Conservation (phyloP, 2,329 filamentous ascomycete genomes). For the Aspergillus niger region DNA sequence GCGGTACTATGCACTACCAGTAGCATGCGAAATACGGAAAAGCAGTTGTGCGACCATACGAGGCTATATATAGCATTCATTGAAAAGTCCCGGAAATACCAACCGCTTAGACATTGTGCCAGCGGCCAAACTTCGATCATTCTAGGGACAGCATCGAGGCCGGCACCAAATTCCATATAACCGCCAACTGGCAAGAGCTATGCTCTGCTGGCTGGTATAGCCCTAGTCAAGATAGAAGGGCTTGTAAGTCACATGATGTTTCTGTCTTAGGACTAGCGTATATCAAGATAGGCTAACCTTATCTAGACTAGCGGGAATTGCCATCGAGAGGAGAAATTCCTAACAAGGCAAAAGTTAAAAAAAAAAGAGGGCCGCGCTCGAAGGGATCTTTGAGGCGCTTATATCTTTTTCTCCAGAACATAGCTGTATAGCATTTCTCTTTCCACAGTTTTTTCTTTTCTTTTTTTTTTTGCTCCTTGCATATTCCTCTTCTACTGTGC, state of each 20-base stretch:
- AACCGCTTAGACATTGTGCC: too few relatives aligned
- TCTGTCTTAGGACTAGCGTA: constrained; percentile 20
- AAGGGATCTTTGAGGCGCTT: constrained; percentile 20
- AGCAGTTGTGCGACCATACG: too few relatives aligned
- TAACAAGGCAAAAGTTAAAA: constrained; percentile 26
- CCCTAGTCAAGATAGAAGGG: constrained; percentile 29
- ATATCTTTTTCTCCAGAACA: constrained; percentile 14
- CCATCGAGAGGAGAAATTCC: constrained; percentile 30
- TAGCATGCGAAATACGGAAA: too few relatives aligned
- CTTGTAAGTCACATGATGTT: constrained; percentile 27
- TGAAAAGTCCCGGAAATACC: too few relatives aligned
- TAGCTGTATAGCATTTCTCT: constrained; percentile 2
- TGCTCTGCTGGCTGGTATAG: constrained; percentile 3
- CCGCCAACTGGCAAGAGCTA: not conserved
- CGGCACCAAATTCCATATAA: not conserved
- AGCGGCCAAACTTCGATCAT: too few relatives aligned
- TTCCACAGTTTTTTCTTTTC: not conserved
- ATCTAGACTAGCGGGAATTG: constrained; percentile 15
- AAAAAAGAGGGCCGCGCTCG: constrained; percentile 32
- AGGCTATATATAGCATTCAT: too few relatives aligned
- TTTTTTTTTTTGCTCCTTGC: not conserved
- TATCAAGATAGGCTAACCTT: constrained; percentile 10
- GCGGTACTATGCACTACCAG: too few relatives aligned
- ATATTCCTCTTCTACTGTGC: not conserved
- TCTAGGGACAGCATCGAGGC: too few relatives aligned